A percentile compares a stretch with the other conserved stretches of the same genome.
Conservation (phyloP, 2,329 filamentous ascomycete species). For the Apiospora phragmitis region DNA sequence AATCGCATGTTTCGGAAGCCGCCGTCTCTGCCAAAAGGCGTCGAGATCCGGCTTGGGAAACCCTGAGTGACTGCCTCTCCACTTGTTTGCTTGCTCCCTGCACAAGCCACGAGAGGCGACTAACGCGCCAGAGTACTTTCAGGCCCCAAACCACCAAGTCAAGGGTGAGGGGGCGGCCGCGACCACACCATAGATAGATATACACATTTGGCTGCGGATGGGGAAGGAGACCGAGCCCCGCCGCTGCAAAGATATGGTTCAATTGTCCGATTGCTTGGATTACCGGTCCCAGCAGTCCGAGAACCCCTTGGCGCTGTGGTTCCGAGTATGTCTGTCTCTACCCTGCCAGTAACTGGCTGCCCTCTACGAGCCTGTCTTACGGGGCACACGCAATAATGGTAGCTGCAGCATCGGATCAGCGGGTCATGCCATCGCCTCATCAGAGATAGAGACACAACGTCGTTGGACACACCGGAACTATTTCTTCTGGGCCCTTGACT, state of each 20-base stretch:
- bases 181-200: background rate
- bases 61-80: background rate
- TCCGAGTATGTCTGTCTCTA: background rate
- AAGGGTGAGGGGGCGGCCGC: background rate
- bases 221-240: background rate
- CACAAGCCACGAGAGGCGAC: background rate
- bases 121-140: background rate
- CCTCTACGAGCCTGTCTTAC: background rate
- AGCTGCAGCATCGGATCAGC: background rate
- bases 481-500: background rate
- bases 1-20: background rate
- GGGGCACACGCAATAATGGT: background rate
- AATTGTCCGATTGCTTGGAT: background rate
- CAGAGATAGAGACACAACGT: background rate
- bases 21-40: background rate
- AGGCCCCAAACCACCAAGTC: background rate
- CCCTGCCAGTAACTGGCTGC: background rate
- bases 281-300: background rate
- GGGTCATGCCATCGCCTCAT: constrained; percentile 3
- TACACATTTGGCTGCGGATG: background rate
- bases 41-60: background rate
- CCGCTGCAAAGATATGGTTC: background rate
- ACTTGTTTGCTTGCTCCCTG: background rate
- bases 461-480: background rate
- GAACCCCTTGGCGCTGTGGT: background rate